Conservation (phyloP, 129 eudicot genomes). For the Arctium lappa region DNA sequence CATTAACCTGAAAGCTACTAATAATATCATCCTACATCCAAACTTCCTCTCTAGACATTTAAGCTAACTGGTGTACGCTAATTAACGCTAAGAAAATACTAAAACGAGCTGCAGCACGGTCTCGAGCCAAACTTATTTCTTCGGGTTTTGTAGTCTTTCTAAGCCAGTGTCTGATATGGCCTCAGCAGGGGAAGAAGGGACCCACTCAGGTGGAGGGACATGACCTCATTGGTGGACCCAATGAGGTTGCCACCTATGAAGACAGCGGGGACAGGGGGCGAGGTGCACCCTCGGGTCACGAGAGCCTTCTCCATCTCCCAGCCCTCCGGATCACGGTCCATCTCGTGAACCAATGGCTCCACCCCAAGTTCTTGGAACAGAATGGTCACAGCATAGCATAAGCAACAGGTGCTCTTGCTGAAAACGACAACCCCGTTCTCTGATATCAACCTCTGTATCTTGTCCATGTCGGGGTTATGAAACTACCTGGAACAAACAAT, state of each 20-base stretch:
- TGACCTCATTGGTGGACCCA: constrained; percentile 90
- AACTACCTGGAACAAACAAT: background rate
- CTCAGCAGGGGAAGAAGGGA: constrained; percentile 53
- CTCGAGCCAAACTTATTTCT: constrained; percentile 43
- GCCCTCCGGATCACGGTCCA: constrained; percentile 62
- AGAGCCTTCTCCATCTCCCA: constrained; percentile 75
- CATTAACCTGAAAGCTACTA: constrained; percentile 19
- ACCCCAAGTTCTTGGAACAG: constrained; percentile 62
- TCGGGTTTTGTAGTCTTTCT: constrained; percentile 1
- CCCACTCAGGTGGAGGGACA: constrained; percentile 93
- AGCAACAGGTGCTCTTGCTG: constrained; percentile 75
- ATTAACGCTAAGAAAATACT: constrained; percentile 14
- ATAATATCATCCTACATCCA: constrained; percentile 15
- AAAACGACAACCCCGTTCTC: constrained; percentile 64
- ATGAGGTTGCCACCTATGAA: constrained; percentile 63
- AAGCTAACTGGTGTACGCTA: constrained; percentile 10
- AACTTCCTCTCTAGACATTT: background rate
- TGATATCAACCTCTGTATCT: constrained; percentile 44
- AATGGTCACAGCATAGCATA: constrained; percentile 67
- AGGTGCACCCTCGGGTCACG: constrained; percentile 46
- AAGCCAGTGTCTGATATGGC: constrained; percentile 47
- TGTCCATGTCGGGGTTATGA: constrained; percentile 42
- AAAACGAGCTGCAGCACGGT: constrained; percentile 8
- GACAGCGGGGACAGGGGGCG: constrained; percentile 59
- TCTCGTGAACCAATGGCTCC: constrained; percentile 44